Conservation (phyloP, 2,329 filamentous ascomycete species). For the Colletotrichum kahawae region DNA sequence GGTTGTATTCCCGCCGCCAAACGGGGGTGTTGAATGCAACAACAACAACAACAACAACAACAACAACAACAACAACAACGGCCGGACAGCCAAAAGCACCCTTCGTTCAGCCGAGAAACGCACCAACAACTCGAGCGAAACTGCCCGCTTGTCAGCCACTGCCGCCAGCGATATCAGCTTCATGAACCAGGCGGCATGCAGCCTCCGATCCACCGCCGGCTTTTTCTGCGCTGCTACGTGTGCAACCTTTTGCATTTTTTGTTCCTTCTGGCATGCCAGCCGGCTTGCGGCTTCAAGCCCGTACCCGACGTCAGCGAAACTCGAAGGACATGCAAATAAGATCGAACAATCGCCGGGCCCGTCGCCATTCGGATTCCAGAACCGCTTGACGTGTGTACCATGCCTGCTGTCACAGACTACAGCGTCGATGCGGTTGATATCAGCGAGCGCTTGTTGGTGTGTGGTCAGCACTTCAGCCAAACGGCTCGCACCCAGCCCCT, state of each 20-base stretch:
- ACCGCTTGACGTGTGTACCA: background rate
- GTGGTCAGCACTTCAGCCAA: constrained; percentile 18
- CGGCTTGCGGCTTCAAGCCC: background rate
- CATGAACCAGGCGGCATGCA: background rate
- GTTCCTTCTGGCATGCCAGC: background rate
- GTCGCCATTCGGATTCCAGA: background rate
- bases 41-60: background rate
- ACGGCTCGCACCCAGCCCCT: constrained; percentile 19
- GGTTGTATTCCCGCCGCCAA: background rate
- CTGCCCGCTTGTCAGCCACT: constrained; percentile 8
- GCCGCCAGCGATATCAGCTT: background rate
- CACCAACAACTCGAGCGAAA: background rate
- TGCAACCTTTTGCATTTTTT: background rate
- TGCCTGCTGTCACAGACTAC: background rate
- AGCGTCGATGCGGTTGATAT: constrained; percentile 5
- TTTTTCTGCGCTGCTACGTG: background rate
- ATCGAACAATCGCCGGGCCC: background rate
- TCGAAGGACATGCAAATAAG: background rate
- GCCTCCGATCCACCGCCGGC: background rate
- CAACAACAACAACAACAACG: background rate
- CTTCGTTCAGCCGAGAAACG: background rate
- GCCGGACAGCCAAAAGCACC: background rate
- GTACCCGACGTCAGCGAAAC: background rate
- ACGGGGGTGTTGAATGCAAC: background rate
- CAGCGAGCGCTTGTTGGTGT: background rate